phyloP scores from a whole-genome alignment of 345 rosid genomes.

The Reutealis trisperma region DNA sequence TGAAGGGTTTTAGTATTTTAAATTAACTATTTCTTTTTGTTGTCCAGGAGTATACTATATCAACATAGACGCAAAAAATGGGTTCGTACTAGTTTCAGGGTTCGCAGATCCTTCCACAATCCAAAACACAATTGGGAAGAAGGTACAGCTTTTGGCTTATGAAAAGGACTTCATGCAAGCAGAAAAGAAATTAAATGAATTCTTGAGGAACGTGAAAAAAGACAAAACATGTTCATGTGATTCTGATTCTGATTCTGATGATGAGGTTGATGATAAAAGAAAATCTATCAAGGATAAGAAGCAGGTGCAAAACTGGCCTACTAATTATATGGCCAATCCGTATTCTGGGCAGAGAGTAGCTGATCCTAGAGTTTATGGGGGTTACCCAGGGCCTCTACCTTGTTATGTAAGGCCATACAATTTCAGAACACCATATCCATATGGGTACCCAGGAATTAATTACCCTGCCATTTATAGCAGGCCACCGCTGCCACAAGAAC shows the following conservation, averaged over 20 bases:
- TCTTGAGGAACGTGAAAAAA: not conserved
- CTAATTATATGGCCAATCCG: not conserved
- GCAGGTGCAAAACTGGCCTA: too few species aligned
- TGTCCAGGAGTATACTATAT: conserved; percentile 21
- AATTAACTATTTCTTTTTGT: not conserved
- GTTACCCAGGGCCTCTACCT: not conserved
- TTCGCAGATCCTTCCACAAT: conserved; percentile 15
- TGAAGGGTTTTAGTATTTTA: not conserved
- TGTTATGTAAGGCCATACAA: not conserved
- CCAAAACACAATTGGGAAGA: conserved; percentile 14
- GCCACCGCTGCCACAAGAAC: conserved; percentile 2
- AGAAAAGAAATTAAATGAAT: conserved; percentile 3
- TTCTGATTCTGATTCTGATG: not conserved
- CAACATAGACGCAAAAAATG: conserved; percentile 17
- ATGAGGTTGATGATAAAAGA: not conserved
- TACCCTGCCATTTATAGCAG: not conserved
- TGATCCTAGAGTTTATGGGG: not conserved
- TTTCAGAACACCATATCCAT: not conserved
- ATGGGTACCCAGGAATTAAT: not conserved
- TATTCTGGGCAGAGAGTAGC: not conserved
- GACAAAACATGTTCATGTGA: not conserved
- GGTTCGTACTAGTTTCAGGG: conserved; percentile 23
- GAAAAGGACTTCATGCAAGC: conserved; percentile 15
- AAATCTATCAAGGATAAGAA: too few species aligned
- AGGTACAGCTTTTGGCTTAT: conserved; percentile 17